Percentiles rank a stretch among this genome's conserved stretches.
phyloP scores from a whole-genome alignment of 2,329 filamentous ascomycete genomes.

The Cladophialophora yegresii region DNA sequence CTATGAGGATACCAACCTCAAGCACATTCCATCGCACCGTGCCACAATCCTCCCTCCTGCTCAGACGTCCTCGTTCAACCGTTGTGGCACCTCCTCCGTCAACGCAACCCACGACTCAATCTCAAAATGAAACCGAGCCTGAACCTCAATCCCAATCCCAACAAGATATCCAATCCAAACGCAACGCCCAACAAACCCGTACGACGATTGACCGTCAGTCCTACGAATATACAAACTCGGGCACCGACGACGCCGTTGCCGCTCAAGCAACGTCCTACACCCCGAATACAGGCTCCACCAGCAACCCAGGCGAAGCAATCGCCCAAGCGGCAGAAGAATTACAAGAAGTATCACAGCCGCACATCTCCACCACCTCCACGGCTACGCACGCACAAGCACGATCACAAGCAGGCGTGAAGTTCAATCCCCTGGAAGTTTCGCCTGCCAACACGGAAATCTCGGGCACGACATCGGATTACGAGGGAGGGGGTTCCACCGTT shows the following conservation, averaged over 20 bases:
- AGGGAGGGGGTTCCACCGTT: constrained; percentile 6
- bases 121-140: not conserved
- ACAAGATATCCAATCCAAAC: constrained; percentile 11
- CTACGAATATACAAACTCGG: constrained; percentile 22
- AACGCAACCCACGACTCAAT: not conserved
- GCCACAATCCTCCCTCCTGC: not conserved
- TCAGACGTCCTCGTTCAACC: not conserved
- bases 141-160: constrained; percentile 6
- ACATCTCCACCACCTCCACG: too few relatives aligned
- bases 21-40: not conserved
- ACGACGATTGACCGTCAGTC: constrained; percentile 27
- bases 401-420: not conserved
- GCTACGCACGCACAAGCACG: not conserved
- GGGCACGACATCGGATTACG: not conserved
- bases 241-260: constrained; percentile 29
- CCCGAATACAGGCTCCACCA: constrained; percentile 4
- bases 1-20: not conserved
- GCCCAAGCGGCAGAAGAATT: constrained; percentile 7
- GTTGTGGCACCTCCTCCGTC: not conserved
- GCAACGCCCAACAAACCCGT: constrained; percentile 19
- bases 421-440: constrained; percentile 23
- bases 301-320: constrained; percentile 4
- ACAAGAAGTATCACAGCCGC: not conserved
- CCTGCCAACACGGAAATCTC: constrained; percentile 17
- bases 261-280: constrained; percentile 13